These are phyloP conservation scores for Pythium graminicola DNA, from an alignment of 352 stramenopile species.

Conservation along the genomic window DNA sequence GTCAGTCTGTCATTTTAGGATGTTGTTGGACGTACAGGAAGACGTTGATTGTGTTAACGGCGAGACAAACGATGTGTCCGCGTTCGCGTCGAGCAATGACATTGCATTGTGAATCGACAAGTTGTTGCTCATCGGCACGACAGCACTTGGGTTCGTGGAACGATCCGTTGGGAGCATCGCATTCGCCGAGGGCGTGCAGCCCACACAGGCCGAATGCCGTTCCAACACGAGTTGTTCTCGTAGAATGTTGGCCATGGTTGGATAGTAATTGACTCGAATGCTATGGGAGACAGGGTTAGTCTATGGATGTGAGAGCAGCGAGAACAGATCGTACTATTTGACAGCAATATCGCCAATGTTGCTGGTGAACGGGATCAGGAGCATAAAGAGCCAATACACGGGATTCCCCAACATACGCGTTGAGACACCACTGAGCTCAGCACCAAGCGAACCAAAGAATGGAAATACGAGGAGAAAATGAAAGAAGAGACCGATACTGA, in stretches of 20 bases:
- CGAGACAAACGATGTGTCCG: slow-evolving; percentile 12
- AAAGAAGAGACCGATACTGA: slow-evolving; percentile 51
- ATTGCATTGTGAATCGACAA: not conserved
- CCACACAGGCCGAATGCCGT: slow-evolving; percentile 35
- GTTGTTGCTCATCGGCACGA: not conserved
- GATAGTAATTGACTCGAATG: slow-evolving; percentile 57
- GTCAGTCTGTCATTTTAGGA: not conserved
- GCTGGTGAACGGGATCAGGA: slow-evolving; percentile 53
- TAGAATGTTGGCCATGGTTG: slow-evolving; percentile 57
- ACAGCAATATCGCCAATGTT: slow-evolving; percentile 55
- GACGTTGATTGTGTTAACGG: slow-evolving; percentile 1
- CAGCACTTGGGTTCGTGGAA: not conserved
- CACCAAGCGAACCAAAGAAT: slow-evolving; percentile 38
- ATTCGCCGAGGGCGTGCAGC: no score
- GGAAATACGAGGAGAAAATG: slow-evolving; percentile 65
- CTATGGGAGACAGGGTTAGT: slow-evolving; percentile 23
- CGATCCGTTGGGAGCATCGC: no score
- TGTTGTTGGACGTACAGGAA: slow-evolving; percentile 8
- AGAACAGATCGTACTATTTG: slow-evolving; percentile 43
- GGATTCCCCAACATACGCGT: slow-evolving; percentile 47
- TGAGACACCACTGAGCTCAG: slow-evolving; percentile 50
- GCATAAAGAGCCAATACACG: slow-evolving; percentile 61
- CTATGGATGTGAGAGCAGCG: no score
- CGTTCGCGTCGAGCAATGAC: not conserved
- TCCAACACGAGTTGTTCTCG: slow-evolving; percentile 50